Base-by-base conservation (phyloP, 805 yeast species). In the Lipomyces anomalus region DNA sequence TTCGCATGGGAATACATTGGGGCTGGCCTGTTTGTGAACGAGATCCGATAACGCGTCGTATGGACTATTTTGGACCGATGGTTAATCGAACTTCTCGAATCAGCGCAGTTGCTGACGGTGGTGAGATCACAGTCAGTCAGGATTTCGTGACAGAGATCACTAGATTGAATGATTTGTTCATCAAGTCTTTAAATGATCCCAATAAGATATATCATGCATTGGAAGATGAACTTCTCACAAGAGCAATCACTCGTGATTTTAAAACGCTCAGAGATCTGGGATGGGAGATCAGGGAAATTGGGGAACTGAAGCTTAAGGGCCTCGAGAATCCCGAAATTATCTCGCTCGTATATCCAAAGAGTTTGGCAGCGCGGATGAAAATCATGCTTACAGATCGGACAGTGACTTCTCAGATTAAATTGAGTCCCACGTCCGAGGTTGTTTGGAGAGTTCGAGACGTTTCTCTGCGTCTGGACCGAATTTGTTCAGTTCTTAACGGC, bases 31-130 rank as follows among this genome's bases (percentile, higher is more conserved):
- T 90, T 35, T 86, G 95, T 59, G 99, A 92, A 64, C 76, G 83
- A 5, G 99, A 92, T 68, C 82, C 90, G 48, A 89, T 89, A 43
- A 92, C 98, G 0, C 79, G 88, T 56, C 79, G 99, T 69, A 92
- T 92, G 98, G 99, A 92, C 67, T 92, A 92, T 65, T 84, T 92
- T 58, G 99, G 99, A 0, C 98, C 99, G 0, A 89, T 92, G 88
- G 99, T 92, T 26, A 92, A 92, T 60, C 74, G 95, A 42, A 86
- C 99, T 1, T 82, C 97, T 1, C 75, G 99, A 58, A 90, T 92
- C 22, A 82, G 89, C 61, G 84, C 95, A 5, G 84, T 86, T 41
- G 99, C 98, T 0, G 95, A 87, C 64, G 99, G 99, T 48, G 99
- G 99, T n/a, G 96, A 90, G 64, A 85, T 90, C 23, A 80, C 95